Base-by-base conservation (phyloP, 2,329 filamentous ascomycete species). In the Colletotrichum sansevieriae region DNA sequence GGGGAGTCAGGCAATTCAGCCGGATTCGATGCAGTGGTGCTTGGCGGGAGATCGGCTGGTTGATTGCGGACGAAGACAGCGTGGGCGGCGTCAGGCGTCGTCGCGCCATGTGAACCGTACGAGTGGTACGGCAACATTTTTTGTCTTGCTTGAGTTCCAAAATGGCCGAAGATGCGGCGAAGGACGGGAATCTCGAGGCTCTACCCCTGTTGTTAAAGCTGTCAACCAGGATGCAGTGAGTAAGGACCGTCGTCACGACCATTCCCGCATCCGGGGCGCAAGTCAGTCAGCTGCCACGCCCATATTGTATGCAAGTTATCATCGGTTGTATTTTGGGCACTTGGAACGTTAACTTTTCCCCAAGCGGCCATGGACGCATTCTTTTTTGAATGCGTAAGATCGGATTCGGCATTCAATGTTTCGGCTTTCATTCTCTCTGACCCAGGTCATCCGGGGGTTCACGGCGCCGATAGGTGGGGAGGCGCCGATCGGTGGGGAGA, bases 231-330 rank as follows among this genome's bases (percentile, higher is more conserved):
- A 49, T 59, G 39, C 12, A 13, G 37, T 57, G 55, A 58, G 39
- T 25, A 58, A 29, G 25, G 12, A 9, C 39, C 41, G 20, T 35
- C 11, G 35, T 33, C 13, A n/a, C 6, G 13, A 7, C 35, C 35
- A 10, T 20, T 35, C 33, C 25, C 8, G 9, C 29, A n/a, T n/a
- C n/a, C n/a, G n/a, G 18, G 54, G 41, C n/a, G 11, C 39, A 35
- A 22, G 13, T 47, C 47, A 20, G 54, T 60, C 39, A 65, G 47
- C 55, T 51, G 65, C 55, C 65, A 65, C 65, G 65, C 65, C 55
- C 41, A 60, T 65, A 37, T 54, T n/a, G 47, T 39, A 47, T 68
- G 55, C 62, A 41, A 9, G 35, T 12, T 55, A n/a, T 22, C 35
- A 37, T 22, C 13, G 35, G 37, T 41, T 55, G 9, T 15, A 18